Evolutionary conservation across 78 protist species (phyloP).

Genomic region (Dictyostelium purpureum): DNA sequence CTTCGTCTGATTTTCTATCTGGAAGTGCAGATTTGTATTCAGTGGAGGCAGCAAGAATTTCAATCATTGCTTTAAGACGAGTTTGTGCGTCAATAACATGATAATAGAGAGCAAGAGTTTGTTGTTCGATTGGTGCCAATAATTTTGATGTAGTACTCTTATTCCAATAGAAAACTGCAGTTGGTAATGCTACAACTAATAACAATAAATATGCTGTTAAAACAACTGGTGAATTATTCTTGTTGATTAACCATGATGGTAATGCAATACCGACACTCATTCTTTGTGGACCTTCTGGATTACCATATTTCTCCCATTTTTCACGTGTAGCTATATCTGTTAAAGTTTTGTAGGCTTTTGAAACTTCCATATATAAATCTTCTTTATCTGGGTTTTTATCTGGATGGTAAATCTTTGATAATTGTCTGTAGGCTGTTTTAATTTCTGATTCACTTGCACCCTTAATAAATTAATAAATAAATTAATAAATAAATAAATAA

Average conservation of each 20-base stretch:
- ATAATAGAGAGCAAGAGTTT: slow-evolving; percentile 51
- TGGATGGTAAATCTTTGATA: slow-evolving; percentile 54
- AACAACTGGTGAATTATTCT: slow-evolving; percentile 55
- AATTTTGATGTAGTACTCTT: not conserved
- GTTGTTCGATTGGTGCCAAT: not conserved
- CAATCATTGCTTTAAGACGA: slow-evolving; percentile 55
- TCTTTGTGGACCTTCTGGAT: slow-evolving; percentile 86
- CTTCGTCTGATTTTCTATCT: slow-evolving; percentile 71
- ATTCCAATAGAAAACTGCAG: slow-evolving; percentile 45
- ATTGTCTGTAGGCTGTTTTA: slow-evolving; percentile 61
- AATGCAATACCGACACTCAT: slow-evolving; percentile 78
- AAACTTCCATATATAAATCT: slow-evolving; percentile 24
- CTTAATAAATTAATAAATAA: not conserved
- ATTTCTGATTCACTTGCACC: slow-evolving; percentile 72
- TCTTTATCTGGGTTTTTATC: slow-evolving; percentile 61
- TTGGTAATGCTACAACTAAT: slow-evolving; percentile 46
- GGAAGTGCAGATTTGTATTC: slow-evolving; percentile 36
- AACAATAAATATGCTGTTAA: slow-evolving; percentile 52
- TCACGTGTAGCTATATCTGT: slow-evolving; percentile 70
- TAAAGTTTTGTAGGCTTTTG: slow-evolving; percentile 76
- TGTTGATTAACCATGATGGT: slow-evolving; percentile 81
- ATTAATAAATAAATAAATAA: not conserved
- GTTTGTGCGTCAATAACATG: slow-evolving; percentile 17
- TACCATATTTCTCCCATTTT: slow-evolving; percentile 82
- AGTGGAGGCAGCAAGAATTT: slow-evolving; percentile 33